Percentiles rank a stretch among this genome's conserved stretches.
These are phyloP conservation scores for Wickerhamiella sergipiensis DNA, from an alignment of 805 yeast genomes.

Conservation along the genomic window DNA sequence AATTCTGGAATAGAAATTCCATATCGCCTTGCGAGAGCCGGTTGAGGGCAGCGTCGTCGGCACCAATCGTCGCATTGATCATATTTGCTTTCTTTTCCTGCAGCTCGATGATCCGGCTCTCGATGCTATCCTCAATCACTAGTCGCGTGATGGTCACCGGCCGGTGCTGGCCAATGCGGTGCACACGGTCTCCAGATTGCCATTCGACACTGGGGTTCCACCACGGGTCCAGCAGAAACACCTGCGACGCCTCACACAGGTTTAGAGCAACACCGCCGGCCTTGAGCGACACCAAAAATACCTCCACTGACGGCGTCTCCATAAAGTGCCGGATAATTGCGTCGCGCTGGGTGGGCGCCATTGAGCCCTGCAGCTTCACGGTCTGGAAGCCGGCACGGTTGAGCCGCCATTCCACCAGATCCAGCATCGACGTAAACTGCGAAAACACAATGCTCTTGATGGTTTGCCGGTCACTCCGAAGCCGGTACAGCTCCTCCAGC, in stretches of 20 bases:
- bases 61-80: slow-evolving; percentile 93
- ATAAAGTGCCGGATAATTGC: slow-evolving; percentile 80
- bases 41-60: slow-evolving; percentile 82
- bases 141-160: slow-evolving; percentile 88
- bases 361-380: slow-evolving; percentile 87
- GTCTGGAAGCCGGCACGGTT: slow-evolving; percentile 91
- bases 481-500: slow-evolving; percentile 78
- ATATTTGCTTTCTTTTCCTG: slow-evolving; percentile 97
- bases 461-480: slow-evolving; percentile 76
- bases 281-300: slow-evolving; percentile 82
- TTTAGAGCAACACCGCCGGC: slow-evolving; percentile 99
- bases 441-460: slow-evolving; percentile 94
- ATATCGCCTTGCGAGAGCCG: slow-evolving; percentile 85
- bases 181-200: slow-evolving; percentile 97
- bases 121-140: slow-evolving; percentile 93
- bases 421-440: slow-evolving; percentile 94
- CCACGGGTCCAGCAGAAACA: slow-evolving; percentile 94
- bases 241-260: slow-evolving; percentile 93
- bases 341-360: slow-evolving; percentile 94
- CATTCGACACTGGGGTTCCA: slow-evolving; percentile 99
- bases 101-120: slow-evolving; percentile 84
- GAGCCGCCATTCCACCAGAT: slow-evolving; percentile 88
- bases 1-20: slow-evolving; percentile 84
- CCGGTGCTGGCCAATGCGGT: slow-evolving; percentile 89
- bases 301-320: slow-evolving; percentile 87